phyloP scores from a whole-genome alignment of 1,284 basidiomycete species.

The Meripilus lineatus region DNA sequence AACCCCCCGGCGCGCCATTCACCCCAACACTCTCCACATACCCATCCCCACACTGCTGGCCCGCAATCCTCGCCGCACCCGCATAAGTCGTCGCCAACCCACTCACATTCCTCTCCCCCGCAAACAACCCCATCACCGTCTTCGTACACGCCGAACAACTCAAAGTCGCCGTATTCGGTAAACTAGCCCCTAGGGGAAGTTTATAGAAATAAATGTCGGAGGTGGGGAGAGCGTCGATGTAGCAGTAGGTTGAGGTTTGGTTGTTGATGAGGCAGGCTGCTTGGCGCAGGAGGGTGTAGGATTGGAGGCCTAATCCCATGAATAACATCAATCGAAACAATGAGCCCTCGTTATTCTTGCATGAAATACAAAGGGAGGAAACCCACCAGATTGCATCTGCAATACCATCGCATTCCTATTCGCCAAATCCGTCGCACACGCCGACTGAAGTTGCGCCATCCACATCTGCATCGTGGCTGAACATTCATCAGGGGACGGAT shows the following conservation, averaged over 20 bases:
- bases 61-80: conserved; percentile 28
- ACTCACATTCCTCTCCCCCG: conserved; percentile 13
- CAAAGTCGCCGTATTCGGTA: conserved; percentile 41
- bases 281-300: conserved; percentile 53
- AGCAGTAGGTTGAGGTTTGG: conserved; percentile 61
- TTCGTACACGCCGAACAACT: conserved; percentile 58
- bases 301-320: conserved; percentile 48
- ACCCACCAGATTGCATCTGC: conserved; percentile 50
- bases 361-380: background rate
- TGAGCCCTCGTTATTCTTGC: background rate
- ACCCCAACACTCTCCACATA: conserved; percentile 22
- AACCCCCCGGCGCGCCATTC: no score
- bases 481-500: conserved; percentile 43
- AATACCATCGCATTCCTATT: conserved; percentile 44
- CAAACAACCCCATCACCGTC: conserved; percentile 48
- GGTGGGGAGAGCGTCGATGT: conserved; percentile 52
- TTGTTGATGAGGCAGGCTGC: conserved; percentile 53
- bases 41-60: conserved; percentile 30
- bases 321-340: no score
- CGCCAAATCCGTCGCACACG: conserved; percentile 50
- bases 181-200: conserved; percentile 48
- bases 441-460: conserved; percentile 37
- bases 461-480: conserved; percentile 59
- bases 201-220: conserved; percentile 64
- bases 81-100: conserved; percentile 38